These are phyloP conservation scores for Rhizopus microsporus DNA, from an alignment of 371 early-diverging fungal genomes.

Conservation along the genomic window DNA sequence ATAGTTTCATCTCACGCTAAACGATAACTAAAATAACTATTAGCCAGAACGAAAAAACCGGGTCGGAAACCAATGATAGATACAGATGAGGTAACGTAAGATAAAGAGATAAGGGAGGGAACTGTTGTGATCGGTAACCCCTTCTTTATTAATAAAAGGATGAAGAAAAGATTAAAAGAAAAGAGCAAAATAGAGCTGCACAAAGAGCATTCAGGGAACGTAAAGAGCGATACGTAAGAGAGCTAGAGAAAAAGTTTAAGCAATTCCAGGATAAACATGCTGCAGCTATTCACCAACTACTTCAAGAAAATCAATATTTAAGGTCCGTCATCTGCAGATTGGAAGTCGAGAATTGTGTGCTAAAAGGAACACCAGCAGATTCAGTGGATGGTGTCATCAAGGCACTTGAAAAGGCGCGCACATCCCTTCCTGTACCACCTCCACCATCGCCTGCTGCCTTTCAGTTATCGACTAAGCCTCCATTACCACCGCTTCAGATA, in stretches of 20 bases:
- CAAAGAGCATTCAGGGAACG: constrained; percentile 72
- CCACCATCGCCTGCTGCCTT: background rate
- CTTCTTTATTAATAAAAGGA: constrained; percentile 1
- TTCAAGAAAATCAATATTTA: constrained; percentile 43
- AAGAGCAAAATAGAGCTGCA: constrained; percentile 70
- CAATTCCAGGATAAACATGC: constrained; percentile 52
- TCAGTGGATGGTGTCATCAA: background rate
- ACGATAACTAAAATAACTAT: no score
- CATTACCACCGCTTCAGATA: constrained; percentile 13
- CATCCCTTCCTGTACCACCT: background rate
- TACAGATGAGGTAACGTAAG: constrained; percentile 15
- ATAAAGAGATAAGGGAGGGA: background rate
- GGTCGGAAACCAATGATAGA: constrained; percentile 9
- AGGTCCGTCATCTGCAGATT: constrained; percentile 34
- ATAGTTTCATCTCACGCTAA: no score
- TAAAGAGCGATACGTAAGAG: constrained; percentile 59
- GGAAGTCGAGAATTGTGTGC: constrained; percentile 32
- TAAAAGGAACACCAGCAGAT: constrained; percentile 41
- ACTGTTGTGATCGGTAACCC: no score
- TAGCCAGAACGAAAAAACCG: no score
- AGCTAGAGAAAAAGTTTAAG: constrained; percentile 64
- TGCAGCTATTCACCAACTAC: constrained; percentile 25
- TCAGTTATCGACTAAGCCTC: background rate
- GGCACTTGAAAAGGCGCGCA: background rate
- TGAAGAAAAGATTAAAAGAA: constrained; percentile 48